Base-by-base conservation (phyloP, 345 rosid species). In the Lumnitzera racemosa region DNA sequence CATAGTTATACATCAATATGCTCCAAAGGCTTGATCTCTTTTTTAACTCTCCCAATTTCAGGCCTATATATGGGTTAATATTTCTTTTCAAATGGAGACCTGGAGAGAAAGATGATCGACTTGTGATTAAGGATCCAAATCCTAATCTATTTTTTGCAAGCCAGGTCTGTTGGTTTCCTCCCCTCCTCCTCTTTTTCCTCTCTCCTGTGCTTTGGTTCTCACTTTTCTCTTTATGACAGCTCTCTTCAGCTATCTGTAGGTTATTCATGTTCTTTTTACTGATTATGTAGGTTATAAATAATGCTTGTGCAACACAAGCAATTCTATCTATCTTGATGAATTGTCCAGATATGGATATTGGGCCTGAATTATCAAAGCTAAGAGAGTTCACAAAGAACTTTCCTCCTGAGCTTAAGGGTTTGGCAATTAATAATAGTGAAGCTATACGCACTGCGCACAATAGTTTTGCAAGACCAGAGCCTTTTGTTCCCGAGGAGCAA, bases 281-380 rank as follows among this genome's bases (percentile, higher is more conserved):
- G 24, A 41, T 64, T 57, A 55, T 55, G 24, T 55, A 92, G 97
- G 99, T 94, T 24, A 94, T 94, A 53, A 94, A 90, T 68, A 90
- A 94, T 79, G 99, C 99, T 49, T 94, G 99, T 79, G 99, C 99
- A 55, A 94, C 97, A 15, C 99, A 94, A 81, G 97, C 99, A 8
- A 94, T 94, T 65, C 63, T 94, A 61, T 88, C 99, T 10, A 84
- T 90, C 75, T 85, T 94, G 61, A 56, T 94, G 88, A 94, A 94
- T 73, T 83, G 89, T 70, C 80, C 95, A 11, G 96, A 86, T 20
- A 78, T 94, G 20, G 99, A 90, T 60, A 83, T 90, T 36, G 99
- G 99, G 53, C 90, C 92, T 3, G 99, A 94, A 67, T 58, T 94
- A 56, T 74, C 85, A 0, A 82, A 80, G 46, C 78, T 94, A 66